Conservation (phyloP, 2,329 filamentous ascomycete genomes). For the Colletotrichum sp. region DNA sequence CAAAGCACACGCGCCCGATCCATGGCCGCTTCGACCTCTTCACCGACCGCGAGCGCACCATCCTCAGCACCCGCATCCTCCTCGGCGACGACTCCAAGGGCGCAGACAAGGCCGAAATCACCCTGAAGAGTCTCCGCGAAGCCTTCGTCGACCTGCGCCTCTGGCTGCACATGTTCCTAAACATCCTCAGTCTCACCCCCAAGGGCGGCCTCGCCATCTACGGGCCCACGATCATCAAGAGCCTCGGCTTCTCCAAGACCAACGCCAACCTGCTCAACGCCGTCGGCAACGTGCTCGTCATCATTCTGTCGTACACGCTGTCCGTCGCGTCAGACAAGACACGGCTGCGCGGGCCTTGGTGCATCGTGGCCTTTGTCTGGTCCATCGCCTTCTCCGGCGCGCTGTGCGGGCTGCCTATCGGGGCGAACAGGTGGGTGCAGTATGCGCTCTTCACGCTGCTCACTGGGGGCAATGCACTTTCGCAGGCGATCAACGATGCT, state of each 20-base stretch:
- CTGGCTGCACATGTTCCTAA: conserved; percentile 20
- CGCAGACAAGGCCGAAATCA: conserved; percentile 12
- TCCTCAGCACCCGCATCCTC: conserved; percentile 5
- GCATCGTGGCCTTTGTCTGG: conserved; percentile 15
- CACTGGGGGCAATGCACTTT: conserved; percentile 15
- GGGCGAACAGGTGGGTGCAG: neutral
- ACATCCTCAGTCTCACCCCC: conserved; percentile 10
- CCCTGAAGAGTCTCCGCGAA: neutral
- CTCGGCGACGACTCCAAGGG: conserved; percentile 14
- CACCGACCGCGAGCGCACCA: neutral
- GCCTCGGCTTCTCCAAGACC: conserved; percentile 19
- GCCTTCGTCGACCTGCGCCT: conserved; percentile 14
- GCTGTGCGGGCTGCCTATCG: neutral
- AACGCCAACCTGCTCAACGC: conserved; percentile 25
- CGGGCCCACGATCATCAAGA: conserved; percentile 23
- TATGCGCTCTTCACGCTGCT: conserved; percentile 21
- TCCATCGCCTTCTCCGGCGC: conserved; percentile 18
- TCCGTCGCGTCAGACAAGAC: conserved; percentile 19
- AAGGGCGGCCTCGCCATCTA: conserved; percentile 19
- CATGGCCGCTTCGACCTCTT: conserved; percentile 15
- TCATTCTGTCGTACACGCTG: conserved; percentile 1
- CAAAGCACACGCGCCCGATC: conserved; percentile 3
- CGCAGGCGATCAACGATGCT: conserved; percentile 17
- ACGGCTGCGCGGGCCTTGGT: conserved; percentile 11
- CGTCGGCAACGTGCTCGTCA: conserved; percentile 19